Evolutionary conservation across 2,329 filamentous ascomycete species (phyloP), one percentile per base, ranked within the genome.

Genomic region (Apiospora kogelbergensis): DNA sequence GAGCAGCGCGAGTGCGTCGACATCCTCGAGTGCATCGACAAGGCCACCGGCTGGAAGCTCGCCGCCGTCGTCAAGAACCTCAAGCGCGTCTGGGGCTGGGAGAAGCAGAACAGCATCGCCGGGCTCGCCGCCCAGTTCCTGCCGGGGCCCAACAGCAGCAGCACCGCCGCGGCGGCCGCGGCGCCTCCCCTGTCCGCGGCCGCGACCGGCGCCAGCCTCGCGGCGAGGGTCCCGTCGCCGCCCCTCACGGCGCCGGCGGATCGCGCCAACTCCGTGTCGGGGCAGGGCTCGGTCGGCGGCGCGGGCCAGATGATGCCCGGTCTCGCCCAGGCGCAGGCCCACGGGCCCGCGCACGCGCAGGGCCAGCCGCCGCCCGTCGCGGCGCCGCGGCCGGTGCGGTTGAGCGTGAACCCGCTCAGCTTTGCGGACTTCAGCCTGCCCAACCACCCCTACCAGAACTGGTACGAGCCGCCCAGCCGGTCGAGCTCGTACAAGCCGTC

Each of bases 1-100:
- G 92, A 97, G 73, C 94, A 97, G 80, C 89, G 92, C 75, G 94
- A 98, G 79, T 92, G 94, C 0, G 82, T 97, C 9, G 79, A 86
- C 3, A 93, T 97, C 33, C 87, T 98, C 48, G 89, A 91, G 63
- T 89, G 88, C 73, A 94, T 97, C 72, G 87, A 89, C 66, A 87
- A 87, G 69, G 90, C 93, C 73, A 94, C 92, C 0, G 93, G 93
- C 17, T 97, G 93, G 93, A 88, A 89, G 45, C 87, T 95, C 6
- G 89, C 86, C 2, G 90, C 90, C 69, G 84, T 96, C n/a, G 88
- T 91, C 74, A 84, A 86, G 48, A 91, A 93, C 69, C 85, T 98
- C 44, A 92, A 90, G 76, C 86, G 88, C 72, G 88, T 87, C 70
- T 98, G 95, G 95, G 91, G 90, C 7, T 95, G 93, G 91, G 85